phyloP scores from a whole-genome alignment of 169 alveolate genomes.

The Eimeria mitis region DNA sequence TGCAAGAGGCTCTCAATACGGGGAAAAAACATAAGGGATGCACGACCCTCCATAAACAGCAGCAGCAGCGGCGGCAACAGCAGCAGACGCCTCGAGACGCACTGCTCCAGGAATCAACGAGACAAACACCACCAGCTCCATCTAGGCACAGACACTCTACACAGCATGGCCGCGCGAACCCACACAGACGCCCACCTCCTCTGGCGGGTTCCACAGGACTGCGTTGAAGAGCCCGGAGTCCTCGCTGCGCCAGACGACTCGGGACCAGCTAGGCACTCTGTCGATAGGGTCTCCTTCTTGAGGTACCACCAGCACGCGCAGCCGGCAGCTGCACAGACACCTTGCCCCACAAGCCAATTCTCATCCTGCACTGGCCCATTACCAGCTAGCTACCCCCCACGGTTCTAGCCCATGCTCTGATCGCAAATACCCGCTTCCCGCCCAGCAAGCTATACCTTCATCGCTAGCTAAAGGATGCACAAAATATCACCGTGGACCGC shows the following conservation, averaged over 20 bases:
- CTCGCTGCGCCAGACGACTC: conserved; percentile 88
- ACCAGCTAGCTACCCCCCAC: not conserved
- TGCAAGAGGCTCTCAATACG: not conserved
- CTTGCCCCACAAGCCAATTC: not conserved
- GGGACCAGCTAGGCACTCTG: conserved; percentile 95
- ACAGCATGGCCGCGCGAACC: not conserved
- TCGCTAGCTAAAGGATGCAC: too few relatives aligned
- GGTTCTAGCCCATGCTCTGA: not conserved
- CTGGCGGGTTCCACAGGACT: conserved; percentile 92
- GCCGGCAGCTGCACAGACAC: conserved; percentile 68
- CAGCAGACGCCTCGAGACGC: not conserved
- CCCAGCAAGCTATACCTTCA: not conserved
- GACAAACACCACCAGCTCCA: not conserved
- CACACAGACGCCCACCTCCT: conserved; percentile 14
- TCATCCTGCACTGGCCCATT: not conserved
- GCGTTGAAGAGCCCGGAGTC: conserved; percentile 90
- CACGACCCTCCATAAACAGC: not conserved
- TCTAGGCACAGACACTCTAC: not conserved
- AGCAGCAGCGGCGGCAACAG: not conserved
- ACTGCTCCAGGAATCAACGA: not conserved
- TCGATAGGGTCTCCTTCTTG: conserved; percentile 89
- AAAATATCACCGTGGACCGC: not conserved
- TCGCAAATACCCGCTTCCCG: not conserved
- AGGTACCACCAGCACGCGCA: conserved; percentile 67
- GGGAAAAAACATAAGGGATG: not conserved